Evolutionary conservation across 352 stramenopile genomes (phyloP).

Genomic region (Globisporangium lucens): DNA sequence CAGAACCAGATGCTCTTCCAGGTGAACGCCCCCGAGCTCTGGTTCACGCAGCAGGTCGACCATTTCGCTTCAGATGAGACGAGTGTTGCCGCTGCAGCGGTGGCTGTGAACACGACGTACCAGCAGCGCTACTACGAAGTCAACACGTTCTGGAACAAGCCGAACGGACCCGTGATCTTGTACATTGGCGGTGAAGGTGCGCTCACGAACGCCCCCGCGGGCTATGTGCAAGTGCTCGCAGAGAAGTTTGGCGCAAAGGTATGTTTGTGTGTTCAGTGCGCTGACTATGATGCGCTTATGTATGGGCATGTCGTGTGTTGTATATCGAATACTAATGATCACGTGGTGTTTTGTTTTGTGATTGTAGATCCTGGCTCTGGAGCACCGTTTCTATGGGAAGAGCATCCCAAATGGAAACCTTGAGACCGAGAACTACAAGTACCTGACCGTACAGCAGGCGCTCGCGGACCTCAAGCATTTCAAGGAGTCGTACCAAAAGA

Average conservation of each 20-base stretch:
- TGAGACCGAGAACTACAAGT: constrained; percentile 68
- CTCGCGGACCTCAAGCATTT: constrained; percentile 86
- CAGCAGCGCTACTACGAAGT: constrained; percentile 78
- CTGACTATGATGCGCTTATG: background rate
- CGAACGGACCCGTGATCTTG: constrained; percentile 69
- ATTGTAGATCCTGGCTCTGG: constrained; percentile 67
- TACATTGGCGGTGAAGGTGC: constrained; percentile 84
- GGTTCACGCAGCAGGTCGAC: constrained; percentile 71
- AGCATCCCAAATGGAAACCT: constrained; percentile 76
- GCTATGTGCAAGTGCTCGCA: constrained; percentile 71
- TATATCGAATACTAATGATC: background rate
- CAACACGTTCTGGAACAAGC: constrained; percentile 51
- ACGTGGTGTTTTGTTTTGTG: background rate
- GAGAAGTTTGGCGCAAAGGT: constrained; percentile 78
- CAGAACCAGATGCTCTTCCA: constrained; percentile 47
- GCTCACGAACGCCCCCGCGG: constrained; percentile 50
- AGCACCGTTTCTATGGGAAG: constrained; percentile 88
- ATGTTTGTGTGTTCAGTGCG: constrained; percentile 3
- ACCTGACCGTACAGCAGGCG: constrained; percentile 82
- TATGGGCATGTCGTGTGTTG: background rate
- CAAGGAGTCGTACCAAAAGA: constrained; percentile 60
- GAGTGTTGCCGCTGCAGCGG: background rate
- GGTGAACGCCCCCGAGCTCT: constrained; percentile 35
- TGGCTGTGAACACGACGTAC: constrained; percentile 38
- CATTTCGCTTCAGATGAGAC: constrained; percentile 32